Percentiles rank a stretch among this genome's conserved stretches.
These are phyloP conservation scores for Barnettozyma sp. DNA, from an alignment of 805 yeast species.

Conservation along the genomic window DNA sequence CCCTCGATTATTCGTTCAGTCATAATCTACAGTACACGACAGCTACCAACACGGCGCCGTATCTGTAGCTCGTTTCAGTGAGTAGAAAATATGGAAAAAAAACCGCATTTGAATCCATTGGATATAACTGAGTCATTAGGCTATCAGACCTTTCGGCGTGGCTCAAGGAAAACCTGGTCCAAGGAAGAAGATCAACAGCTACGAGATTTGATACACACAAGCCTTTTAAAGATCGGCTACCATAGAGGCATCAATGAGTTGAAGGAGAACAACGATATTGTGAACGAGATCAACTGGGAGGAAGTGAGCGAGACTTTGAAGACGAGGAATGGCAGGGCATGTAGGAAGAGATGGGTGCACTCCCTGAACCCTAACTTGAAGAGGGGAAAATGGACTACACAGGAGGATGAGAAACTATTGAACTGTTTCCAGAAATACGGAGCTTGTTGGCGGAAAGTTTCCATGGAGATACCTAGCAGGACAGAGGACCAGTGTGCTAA, in stretches of 20 bases:
- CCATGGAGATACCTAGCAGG: conserved; percentile 69
- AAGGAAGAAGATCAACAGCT: conserved; percentile 63
- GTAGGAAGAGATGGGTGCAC: conserved; percentile 81
- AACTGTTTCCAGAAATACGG: conserved; percentile 65
- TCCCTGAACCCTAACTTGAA: conserved; percentile 76
- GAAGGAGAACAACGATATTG: conserved; percentile 22
- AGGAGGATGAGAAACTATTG: conserved; percentile 63
- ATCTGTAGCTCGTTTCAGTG: neutral
- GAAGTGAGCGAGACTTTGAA: conserved; percentile 40
- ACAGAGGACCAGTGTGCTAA: conserved; percentile 96
- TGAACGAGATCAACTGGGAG: conserved; percentile 53
- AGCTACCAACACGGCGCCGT: no score
- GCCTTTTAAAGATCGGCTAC: conserved; percentile 29
- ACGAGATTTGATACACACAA: conserved; percentile 34
- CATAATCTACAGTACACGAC: no score
- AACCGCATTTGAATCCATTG: conserved; percentile 31
- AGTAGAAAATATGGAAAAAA: conserved; percentile 9
- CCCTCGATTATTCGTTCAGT: no score
- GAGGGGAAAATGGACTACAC: conserved; percentile 82
- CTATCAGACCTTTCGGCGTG: conserved; percentile 62
- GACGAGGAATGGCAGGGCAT: conserved; percentile 68
- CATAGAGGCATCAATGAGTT: conserved; percentile 29
- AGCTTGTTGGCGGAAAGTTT: conserved; percentile 79
- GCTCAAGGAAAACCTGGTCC: conserved; percentile 64
- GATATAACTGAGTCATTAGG: conserved; percentile 66